Evolutionary conservation across 2,329 filamentous ascomycete species (phyloP).

Genomic region (Xylariales sp.): DNA sequence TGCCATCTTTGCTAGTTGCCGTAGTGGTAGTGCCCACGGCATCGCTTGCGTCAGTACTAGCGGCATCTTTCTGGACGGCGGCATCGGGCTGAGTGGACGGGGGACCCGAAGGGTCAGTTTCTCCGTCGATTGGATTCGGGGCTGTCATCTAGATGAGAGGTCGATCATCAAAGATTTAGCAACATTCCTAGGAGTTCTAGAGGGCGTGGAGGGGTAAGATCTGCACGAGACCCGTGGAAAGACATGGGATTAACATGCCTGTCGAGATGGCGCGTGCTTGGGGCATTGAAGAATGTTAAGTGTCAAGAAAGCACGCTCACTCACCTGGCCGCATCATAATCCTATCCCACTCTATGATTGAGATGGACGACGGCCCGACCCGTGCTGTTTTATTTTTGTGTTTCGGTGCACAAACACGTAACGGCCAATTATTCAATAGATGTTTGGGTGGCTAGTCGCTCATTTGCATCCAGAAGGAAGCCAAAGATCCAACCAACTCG

Average conservation of each 20-base stretch:
- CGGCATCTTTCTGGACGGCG: constrained; percentile 38
- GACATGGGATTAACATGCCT: constrained; percentile 7
- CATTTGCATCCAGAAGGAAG: constrained; percentile 9
- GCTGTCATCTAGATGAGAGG: constrained; percentile 46
- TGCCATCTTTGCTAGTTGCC: constrained; percentile 39
- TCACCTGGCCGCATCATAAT: constrained; percentile 39
- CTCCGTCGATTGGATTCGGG: constrained; percentile 47
- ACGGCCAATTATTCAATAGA: constrained; percentile 13
- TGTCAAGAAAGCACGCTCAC: constrained; percentile 5
- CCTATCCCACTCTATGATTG: constrained; percentile 12
- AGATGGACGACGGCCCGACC: not conserved
- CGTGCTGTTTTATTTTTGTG: not conserved
- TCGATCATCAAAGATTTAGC: constrained; percentile 36
- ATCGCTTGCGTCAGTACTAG: constrained; percentile 36
- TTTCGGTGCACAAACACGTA: not conserved
- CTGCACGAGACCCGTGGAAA: constrained; percentile 31
- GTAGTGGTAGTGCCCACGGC: constrained; percentile 33
- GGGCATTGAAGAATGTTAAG: not conserved
- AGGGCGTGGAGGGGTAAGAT: constrained; percentile 26
- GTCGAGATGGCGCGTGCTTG: not conserved
- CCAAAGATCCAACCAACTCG: constrained; percentile 22
- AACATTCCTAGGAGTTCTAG: constrained; percentile 40
- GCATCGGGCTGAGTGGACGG: constrained; percentile 38
- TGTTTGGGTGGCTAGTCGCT: constrained; percentile 2
- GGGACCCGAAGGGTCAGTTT: constrained; percentile 46